Evolutionary conservation across 345 rosid species (phyloP).

Genomic region (Trapa bicornis): DNA sequence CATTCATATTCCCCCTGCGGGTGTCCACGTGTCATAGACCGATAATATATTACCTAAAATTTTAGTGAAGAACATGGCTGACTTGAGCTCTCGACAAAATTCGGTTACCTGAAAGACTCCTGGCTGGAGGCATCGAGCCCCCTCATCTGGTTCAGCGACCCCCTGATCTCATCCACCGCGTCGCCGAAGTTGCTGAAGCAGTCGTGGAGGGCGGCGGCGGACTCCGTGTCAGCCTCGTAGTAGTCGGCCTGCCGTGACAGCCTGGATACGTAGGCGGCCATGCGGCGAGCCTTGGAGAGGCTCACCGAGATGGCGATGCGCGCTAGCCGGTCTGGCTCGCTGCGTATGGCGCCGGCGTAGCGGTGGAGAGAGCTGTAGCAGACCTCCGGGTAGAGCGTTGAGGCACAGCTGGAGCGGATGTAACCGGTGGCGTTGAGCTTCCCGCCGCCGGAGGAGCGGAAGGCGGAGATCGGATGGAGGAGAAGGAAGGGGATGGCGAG

Average conservation of each 20-base stretch:
- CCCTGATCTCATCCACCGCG: slow-evolving; percentile 70
- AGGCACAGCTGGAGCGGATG: slow-evolving; percentile 64
- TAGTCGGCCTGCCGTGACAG: slow-evolving; percentile 49
- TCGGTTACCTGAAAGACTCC: not conserved
- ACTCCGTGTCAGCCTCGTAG: slow-evolving; percentile 38
- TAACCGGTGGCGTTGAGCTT: slow-evolving; percentile 31
- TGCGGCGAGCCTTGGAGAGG: slow-evolving; percentile 35
- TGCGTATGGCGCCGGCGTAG: slow-evolving; percentile 41
- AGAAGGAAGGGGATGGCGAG: slow-evolving; percentile 15
- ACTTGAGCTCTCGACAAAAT: not conserved
- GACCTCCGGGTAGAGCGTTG: slow-evolving; percentile 67
- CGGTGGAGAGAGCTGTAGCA: slow-evolving; percentile 57
- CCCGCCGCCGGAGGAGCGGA: slow-evolving; percentile 12
- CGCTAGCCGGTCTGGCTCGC: slow-evolving; percentile 51
- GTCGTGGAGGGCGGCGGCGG: slow-evolving; percentile 64
- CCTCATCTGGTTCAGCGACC: slow-evolving; percentile 61
- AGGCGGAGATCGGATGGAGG: slow-evolving; percentile 15
- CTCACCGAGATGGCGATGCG: slow-evolving; percentile 48
- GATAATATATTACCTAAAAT: too few relatives aligned
- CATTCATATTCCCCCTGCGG: too few relatives aligned
- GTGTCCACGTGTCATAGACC: too few relatives aligned
- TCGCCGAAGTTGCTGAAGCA: slow-evolving; percentile 75
- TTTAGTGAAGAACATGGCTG: too few relatives aligned
- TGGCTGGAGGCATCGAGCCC: slow-evolving; percentile 18
- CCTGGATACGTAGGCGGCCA: slow-evolving; percentile 41